Conservation (phyloP, 768 basidiomycete species). For the Pholiota conissans region DNA sequence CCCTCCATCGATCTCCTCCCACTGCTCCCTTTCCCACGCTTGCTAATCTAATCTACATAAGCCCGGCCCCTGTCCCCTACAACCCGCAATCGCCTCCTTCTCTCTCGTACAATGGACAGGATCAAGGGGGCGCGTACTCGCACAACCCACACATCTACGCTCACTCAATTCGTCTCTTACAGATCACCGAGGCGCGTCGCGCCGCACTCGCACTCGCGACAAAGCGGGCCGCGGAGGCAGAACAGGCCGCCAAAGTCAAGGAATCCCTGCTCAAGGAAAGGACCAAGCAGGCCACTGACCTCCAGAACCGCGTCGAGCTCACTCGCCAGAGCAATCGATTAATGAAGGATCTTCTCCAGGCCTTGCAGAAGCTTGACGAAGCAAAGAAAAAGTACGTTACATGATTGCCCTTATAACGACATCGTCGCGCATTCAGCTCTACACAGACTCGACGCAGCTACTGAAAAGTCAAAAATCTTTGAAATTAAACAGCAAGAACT, state of each 20-base stretch:
- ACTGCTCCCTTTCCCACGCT: conserved; percentile 27
- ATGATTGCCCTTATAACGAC: neutral
- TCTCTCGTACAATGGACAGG: conserved; percentile 15
- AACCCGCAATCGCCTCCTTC: conserved; percentile 8
- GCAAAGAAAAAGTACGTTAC: conserved; percentile 27
- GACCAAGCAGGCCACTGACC: conserved; percentile 19
- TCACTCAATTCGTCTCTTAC: conserved; percentile 7
- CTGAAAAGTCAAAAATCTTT: conserved; percentile 17
- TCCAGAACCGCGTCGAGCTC: conserved; percentile 22
- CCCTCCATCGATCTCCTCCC: conserved; percentile 24
- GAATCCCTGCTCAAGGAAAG: conserved; percentile 22
- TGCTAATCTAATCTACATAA: conserved; percentile 24
- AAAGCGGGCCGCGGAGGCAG: conserved; percentile 26
- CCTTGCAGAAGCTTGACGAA: conserved; percentile 23
- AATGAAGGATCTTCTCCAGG: conserved; percentile 19
- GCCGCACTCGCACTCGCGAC: conserved; percentile 23
- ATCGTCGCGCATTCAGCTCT: neutral
- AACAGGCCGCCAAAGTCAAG: conserved; percentile 18
- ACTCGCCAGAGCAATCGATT: conserved; percentile 17
- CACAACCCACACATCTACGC: neutral
- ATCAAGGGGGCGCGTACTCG: conserved; percentile 17
- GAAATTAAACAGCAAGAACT: conserved; percentile 20
- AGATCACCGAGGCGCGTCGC: conserved; percentile 25
- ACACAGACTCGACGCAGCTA: conserved; percentile 13
- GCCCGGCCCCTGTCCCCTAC: neutral